Evolutionary conservation across 202 grass and related monocot species (phyloP).

Genomic region (Musa balbisiana): DNA sequence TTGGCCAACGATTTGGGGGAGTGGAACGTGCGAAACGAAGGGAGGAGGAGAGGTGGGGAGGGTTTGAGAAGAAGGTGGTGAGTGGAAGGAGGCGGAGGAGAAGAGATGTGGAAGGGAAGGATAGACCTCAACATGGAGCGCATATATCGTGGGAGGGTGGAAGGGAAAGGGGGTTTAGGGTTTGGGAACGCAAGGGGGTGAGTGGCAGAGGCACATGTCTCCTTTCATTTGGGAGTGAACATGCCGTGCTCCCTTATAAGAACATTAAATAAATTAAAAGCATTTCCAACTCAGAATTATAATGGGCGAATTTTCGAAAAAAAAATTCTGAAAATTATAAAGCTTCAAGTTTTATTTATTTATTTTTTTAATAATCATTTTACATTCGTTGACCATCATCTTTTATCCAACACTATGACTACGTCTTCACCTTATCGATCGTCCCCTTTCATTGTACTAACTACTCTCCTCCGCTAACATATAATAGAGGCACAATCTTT

Average conservation of each 20-base stretch:
- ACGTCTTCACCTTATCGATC: no score
- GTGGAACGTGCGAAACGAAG: neutral
- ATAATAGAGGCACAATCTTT: neutral
- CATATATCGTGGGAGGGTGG: neutral
- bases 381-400: rapidly evolving
- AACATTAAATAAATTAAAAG: no score
- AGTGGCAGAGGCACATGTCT: neutral
- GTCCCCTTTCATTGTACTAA: rapidly evolving
- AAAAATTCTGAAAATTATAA: no score
- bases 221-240: no score
- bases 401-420: no score
- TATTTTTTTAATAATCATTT: no score
- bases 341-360: no score
- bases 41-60: conserved; percentile 6
- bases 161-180: neutral
- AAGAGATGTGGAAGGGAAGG: conserved; percentile 28
- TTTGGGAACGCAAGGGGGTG: neutral
- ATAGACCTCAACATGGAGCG: conserved; percentile 7
- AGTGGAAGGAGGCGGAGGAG: conserved; percentile 5
- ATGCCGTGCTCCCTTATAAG: no score
- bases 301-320: no score
- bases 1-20: neutral
- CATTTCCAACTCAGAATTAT: no score
- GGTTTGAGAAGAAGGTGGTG: neutral
- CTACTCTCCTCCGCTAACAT: rapidly evolving